phyloP scores from a whole-genome alignment of 345 rosid species.

The Acer yangbiense region DNA sequence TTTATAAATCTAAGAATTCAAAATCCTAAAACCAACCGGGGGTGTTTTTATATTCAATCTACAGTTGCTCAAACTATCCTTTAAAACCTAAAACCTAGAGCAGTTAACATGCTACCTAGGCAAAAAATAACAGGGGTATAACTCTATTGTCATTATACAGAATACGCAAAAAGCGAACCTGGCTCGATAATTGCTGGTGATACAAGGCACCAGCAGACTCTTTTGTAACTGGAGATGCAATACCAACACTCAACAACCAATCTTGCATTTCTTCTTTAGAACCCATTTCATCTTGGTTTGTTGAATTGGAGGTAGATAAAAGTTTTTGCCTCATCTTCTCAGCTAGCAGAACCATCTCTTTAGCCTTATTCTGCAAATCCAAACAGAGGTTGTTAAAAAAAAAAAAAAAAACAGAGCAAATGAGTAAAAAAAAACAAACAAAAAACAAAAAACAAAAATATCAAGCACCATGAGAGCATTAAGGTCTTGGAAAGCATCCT shows the following conservation, averaged over 20 bases:
- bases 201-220: conserved; percentile 96
- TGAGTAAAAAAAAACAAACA: too few relatives aligned
- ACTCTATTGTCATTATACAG: conserved; percentile 13
- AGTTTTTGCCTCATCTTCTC: conserved; percentile 95
- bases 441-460: background rate
- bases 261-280: conserved; percentile 96
- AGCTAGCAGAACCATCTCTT: conserved; percentile 91
- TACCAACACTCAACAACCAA: conserved; percentile 95
- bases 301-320: conserved; percentile 56
- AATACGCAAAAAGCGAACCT: conserved; percentile 50
- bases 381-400: conserved; percentile 7
- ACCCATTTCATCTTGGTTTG: conserved; percentile 84
- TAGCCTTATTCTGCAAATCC: conserved; percentile 74
- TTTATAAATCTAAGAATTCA: background rate
- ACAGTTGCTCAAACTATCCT: background rate
- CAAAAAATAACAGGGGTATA: conserved; percentile 15
- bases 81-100: background rate
- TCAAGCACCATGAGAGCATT: conserved; percentile 84
- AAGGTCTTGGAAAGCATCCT: conserved; percentile 93
- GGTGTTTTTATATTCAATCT: too few relatives aligned
- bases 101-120: background rate
- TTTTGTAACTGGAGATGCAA: conserved; percentile 90
- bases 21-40: background rate
- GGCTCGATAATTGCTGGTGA: conserved; percentile 89
- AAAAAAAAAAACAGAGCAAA: too few relatives aligned